Percentiles rank a stretch among this genome's conserved stretches.
These are phyloP conservation scores for Triangularia verruculosa DNA, from an alignment of 2,329 filamentous ascomycete genomes.

Conservation along the genomic window DNA sequence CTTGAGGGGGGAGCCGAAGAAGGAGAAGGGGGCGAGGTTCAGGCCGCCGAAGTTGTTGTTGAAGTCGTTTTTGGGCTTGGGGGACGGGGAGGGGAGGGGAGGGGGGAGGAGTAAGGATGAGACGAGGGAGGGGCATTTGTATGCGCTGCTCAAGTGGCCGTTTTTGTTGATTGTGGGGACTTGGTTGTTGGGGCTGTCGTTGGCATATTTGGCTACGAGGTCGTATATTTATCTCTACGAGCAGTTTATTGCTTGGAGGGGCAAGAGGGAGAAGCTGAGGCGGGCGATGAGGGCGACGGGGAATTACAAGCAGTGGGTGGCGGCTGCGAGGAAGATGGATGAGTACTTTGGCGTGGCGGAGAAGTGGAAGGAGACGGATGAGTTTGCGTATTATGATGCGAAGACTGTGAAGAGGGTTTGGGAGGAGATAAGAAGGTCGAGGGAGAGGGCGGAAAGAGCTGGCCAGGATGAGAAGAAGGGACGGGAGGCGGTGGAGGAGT, in stretches of 20 bases:
- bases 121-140: constrained; percentile 89
- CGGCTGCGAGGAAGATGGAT: constrained; percentile 76
- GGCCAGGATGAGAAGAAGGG: constrained; percentile 18
- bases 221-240: constrained; percentile 93
- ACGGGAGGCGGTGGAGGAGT: constrained; percentile 64
- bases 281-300: constrained; percentile 67
- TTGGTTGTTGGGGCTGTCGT: constrained; percentile 73
- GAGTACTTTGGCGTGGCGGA: constrained; percentile 70
- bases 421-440: constrained; percentile 67
- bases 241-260: constrained; percentile 85
- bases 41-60: constrained; percentile 22
- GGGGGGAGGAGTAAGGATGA: constrained; percentile 72
- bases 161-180: constrained; percentile 74
- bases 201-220: constrained; percentile 75
- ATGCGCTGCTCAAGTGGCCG: constrained; percentile 87
- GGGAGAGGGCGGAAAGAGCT: constrained; percentile 55
- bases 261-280: constrained; percentile 68
- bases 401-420: constrained; percentile 76
- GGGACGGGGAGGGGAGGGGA: neutral
- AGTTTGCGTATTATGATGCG: constrained; percentile 83
- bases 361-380: constrained; percentile 73
- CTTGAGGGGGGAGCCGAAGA: neutral
- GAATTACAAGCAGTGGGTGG: constrained; percentile 80
- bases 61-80: constrained; percentile 38
- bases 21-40: neutral